Evolutionary conservation across 23 red algal species (phyloP).

Genomic region (Gracilaria domingensis): DNA sequence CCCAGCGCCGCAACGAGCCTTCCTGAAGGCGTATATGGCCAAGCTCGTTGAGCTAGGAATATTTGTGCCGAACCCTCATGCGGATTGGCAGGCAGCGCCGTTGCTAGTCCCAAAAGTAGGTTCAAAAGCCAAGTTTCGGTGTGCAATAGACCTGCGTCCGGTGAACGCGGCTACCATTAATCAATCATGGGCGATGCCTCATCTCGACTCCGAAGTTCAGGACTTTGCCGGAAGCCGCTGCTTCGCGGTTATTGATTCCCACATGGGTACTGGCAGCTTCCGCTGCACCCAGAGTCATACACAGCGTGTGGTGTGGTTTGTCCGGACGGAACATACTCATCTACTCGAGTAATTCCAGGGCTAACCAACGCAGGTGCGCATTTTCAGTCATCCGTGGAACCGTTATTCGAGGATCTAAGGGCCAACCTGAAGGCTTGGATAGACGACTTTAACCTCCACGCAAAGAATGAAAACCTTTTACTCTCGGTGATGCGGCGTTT

Average conservation of each 20-base stretch:
- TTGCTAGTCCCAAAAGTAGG: slow-evolving; percentile 45
- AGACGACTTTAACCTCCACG: too few species aligned
- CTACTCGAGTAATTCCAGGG: slow-evolving; percentile 7
- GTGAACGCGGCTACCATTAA: slow-evolving; percentile 43
- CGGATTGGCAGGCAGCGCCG: slow-evolving; percentile 46
- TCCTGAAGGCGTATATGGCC: slow-evolving; percentile 45
- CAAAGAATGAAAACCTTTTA: not conserved
- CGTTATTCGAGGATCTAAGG: slow-evolving; percentile 32
- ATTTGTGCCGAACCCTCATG: slow-evolving; percentile 26
- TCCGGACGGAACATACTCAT: too few species aligned
- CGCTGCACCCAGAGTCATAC: slow-evolving; percentile 28
- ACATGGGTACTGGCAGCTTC: slow-evolving; percentile 26
- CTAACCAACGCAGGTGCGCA: slow-evolving; percentile 28
- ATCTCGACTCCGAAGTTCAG: slow-evolving; percentile 52
- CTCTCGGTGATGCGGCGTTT: slow-evolving; percentile 7
- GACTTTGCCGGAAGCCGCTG: slow-evolving; percentile 40
- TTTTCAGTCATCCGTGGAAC: slow-evolving; percentile 35
- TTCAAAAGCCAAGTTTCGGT: slow-evolving; percentile 44
- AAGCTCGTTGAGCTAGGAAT: slow-evolving; percentile 42
- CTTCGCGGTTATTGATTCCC: slow-evolving; percentile 45
- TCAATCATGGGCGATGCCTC: slow-evolving; percentile 40
- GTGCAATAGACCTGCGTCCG: too few species aligned
- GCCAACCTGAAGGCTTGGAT: slow-evolving; percentile 41
- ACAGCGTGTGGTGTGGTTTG: slow-evolving; percentile 47
- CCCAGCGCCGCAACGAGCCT: too few species aligned